A percentile compares a stretch with the other conserved stretches of the same genome.
Evolutionary conservation across 2,329 filamentous ascomycete species (phyloP).

Genomic region (Nemania sp.): DNA sequence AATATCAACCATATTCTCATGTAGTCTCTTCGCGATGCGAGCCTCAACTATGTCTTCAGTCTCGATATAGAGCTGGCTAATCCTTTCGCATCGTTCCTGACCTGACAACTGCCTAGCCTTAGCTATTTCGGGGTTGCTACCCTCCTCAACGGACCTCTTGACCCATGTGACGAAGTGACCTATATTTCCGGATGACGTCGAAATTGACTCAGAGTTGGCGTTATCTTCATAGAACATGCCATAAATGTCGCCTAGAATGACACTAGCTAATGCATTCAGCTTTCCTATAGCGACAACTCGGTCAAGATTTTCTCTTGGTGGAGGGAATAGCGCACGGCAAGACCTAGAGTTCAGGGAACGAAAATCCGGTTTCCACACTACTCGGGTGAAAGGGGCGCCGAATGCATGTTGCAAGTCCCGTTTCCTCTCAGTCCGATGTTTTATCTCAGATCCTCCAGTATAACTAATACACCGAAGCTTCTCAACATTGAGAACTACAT

Average conservation of each 20-base stretch:
- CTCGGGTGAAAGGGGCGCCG: slow-evolving; percentile 24
- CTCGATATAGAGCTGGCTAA: background rate
- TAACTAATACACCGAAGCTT: slow-evolving; percentile 13
- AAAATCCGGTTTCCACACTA: slow-evolving; percentile 35
- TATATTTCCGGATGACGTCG: background rate
- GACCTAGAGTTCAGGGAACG: background rate
- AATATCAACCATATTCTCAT: slow-evolving; percentile 18
- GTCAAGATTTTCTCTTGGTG: background rate
- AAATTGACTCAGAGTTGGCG: background rate
- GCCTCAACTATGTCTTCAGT: background rate
- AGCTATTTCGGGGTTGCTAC: background rate
- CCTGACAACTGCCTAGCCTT: background rate
- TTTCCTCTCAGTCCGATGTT: background rate
- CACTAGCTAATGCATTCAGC: background rate
- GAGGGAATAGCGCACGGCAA: slow-evolving; percentile 5
- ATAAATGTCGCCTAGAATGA: background rate
- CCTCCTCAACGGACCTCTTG: background rate
- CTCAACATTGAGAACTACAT: slow-evolving; percentile 32
- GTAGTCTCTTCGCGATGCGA: background rate
- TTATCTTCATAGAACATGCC: background rate
- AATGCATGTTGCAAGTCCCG: slow-evolving; percentile 3
- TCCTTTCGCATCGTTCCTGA: background rate
- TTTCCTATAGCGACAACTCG: background rate
- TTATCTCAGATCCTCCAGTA: slow-evolving; percentile 1
- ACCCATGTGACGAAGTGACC: background rate